Evolutionary conservation across 768 basidiomycete genomes (phyloP), one percentile per base, ranked within the genome.

Genomic region (Pleurotus giganteus): DNA sequence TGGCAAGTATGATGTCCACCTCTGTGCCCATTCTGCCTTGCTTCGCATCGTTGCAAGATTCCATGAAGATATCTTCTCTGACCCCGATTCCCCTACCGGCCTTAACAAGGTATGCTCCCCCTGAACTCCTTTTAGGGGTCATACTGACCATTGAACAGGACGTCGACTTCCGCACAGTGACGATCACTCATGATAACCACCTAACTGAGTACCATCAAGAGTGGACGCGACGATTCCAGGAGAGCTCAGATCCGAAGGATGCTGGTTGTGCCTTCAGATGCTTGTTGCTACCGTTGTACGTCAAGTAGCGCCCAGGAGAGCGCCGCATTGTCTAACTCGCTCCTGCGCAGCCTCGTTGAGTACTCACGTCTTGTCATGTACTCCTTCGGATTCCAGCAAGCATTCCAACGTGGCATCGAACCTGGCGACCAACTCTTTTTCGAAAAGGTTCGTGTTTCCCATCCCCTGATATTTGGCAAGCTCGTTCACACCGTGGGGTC

Each of bases 321-420:
- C 45, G 4, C 15, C 2, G 28, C 52, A 21, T 36, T 45, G 19
- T 19, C 3, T 27, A 29, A 52, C 60, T 31, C 47, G 21, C 1
- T 21, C 24, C 31, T 36, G 29, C 44, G 1, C 53, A 91, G 89
- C 77, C 76, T 89, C 39, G 85, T 87, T 55, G 81, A 74, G 26
- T 92, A 91, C 62, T 88, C 88, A 31, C 78, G 90, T 13, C 81
- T 92, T 9, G 90, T 92, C 46, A 89, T 91, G 88, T 90, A 82
- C 63, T 91, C 90, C 0, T 91, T 92, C 61, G 89, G 88, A 4
- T 91, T 91, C 71, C 89, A 92, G 59, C 86, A 91, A 60, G 89
- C 89, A 1, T 90, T 82, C 67, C 81, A 85, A 59, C 80, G 86
- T 6, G 87, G 88, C 1, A 78, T 89, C 26, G 75, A 83, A 57